phyloP scores from a whole-genome alignment of 331 rosid genomes.

The Quercus lobata region DNA sequence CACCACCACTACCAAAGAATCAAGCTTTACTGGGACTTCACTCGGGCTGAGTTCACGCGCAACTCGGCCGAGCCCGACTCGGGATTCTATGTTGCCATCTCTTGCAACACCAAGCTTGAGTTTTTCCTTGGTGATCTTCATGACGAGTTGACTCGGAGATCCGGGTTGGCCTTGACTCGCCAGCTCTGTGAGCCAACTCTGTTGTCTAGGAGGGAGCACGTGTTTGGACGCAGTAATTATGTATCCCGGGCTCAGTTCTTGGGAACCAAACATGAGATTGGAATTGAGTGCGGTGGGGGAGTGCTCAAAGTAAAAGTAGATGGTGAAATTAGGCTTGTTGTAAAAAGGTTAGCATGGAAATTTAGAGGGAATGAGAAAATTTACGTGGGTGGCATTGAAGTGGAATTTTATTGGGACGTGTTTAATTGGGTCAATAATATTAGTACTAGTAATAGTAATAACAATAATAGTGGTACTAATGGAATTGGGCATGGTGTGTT shows the following conservation, averaged over 20 bases:
- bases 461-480: conserved; percentile 14
- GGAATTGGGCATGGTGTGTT: conserved; percentile 61
- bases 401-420: conserved; percentile 84
- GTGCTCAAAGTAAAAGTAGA: conserved; percentile 58
- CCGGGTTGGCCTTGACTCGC: conserved; percentile 4
- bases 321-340: conserved; percentile 38
- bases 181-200: conserved; percentile 23
- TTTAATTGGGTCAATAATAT: conserved; percentile 52
- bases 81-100: conserved; percentile 58
- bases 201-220: conserved; percentile 69
- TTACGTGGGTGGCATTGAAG: conserved; percentile 49
- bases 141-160: conserved; percentile 29
- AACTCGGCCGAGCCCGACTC: conserved; percentile 73
- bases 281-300: conserved; percentile 58
- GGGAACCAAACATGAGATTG: conserved; percentile 66
- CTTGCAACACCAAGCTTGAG: conserved; percentile 32
- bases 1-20: conserved; percentile 30
- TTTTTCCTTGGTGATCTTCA: conserved; percentile 73
- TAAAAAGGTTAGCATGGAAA: conserved; percentile 76
- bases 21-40: conserved; percentile 75
- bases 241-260: conserved; percentile 51
- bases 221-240: conserved; percentile 57
- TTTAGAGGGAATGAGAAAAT: conserved; percentile 79
- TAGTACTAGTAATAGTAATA: conserved; percentile 19
- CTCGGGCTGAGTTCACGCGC: conserved; percentile 38